A percentile compares a stretch with the other conserved stretches of the same genome.
Evolutionary conservation across 2,329 filamentous ascomycete genomes (phyloP).

Genomic region (Neophaeococcomyces aloes): DNA sequence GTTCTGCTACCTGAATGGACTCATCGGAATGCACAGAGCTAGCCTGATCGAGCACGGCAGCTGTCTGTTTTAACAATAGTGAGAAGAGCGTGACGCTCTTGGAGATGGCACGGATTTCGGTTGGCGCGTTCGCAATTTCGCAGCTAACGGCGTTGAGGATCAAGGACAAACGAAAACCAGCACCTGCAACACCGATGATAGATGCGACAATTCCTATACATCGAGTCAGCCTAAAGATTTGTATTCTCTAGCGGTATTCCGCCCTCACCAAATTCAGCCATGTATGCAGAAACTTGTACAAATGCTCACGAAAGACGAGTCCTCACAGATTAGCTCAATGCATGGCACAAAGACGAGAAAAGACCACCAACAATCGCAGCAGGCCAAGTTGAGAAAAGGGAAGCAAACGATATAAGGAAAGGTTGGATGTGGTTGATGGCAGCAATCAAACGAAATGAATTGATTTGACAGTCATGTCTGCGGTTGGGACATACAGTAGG

Average conservation of each 20-base stretch:
- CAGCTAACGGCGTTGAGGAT: constrained; percentile 34
- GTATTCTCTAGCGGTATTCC: no score
- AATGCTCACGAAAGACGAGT: not conserved
- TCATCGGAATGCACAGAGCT: constrained; percentile 26
- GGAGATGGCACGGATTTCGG: constrained; percentile 34
- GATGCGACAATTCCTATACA: constrained; percentile 19
- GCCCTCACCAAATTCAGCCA: constrained; percentile 15
- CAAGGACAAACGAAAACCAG: constrained; percentile 32
- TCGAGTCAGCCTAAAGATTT: not conserved
- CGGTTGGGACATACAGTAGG: no score
- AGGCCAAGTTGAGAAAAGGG: not conserved
- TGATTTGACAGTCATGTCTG: no score
- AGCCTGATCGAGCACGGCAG: constrained; percentile 25
- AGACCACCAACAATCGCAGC: not conserved
- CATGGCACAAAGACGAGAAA: no score
- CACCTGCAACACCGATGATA: constrained; percentile 23
- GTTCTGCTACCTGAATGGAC: constrained; percentile 27
- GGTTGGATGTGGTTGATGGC: no score
- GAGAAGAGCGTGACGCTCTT: constrained; percentile 33
- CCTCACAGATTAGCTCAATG: no score
- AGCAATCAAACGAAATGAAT: no score
- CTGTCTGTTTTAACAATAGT: constrained; percentile 30
- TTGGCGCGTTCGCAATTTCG: constrained; percentile 29
- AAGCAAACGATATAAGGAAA: not conserved
- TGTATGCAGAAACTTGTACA: not conserved